These are phyloP conservation scores for Lactarius quietus DNA, from an alignment of 768 basidiomycete species.

Conservation along the genomic window DNA sequence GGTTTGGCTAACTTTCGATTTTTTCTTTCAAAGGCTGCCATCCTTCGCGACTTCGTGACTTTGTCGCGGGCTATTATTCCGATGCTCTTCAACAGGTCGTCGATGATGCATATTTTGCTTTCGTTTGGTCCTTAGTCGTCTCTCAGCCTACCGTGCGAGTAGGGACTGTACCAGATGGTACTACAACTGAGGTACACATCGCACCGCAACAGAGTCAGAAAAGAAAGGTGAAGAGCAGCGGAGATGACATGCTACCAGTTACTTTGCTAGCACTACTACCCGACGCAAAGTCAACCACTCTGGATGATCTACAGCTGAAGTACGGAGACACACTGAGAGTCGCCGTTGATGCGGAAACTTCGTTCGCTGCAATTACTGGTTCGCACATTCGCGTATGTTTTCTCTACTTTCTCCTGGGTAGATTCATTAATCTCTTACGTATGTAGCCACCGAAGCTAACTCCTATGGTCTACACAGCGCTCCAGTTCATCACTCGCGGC, in stretches of 20 bases:
- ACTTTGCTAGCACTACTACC: slow-evolving; percentile 45
- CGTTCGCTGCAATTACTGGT: slow-evolving; percentile 77
- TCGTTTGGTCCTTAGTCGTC: slow-evolving; percentile 78
- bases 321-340: slow-evolving; percentile 67
- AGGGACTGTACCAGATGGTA: slow-evolving; percentile 63
- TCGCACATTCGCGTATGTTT: slow-evolving; percentile 72
- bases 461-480: slow-evolving; percentile 78
- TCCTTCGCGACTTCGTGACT: slow-evolving; percentile 65
- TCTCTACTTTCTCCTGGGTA: neutral
- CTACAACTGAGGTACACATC: slow-evolving; percentile 66
- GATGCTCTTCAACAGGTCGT: slow-evolving; percentile 47
- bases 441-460: slow-evolving; percentile 72
- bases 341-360: slow-evolving; percentile 69
- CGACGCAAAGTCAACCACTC: slow-evolving; percentile 50
- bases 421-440: slow-evolving; percentile 20
- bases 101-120: slow-evolving; percentile 74
- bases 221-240: slow-evolving; percentile 54
- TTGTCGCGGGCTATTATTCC: slow-evolving; percentile 63
- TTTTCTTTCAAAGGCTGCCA: slow-evolving; percentile 55
- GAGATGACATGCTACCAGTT: slow-evolving; percentile 42
- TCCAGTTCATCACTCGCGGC: slow-evolving; percentile 82
- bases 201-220: slow-evolving; percentile 62
- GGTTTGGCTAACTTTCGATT: slow-evolving; percentile 16
- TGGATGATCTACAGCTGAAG: slow-evolving; percentile 53
- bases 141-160: slow-evolving; percentile 72